A percentile compares a stretch with the other conserved stretches of the same genome.
phyloP scores from a whole-genome alignment of 208 protist genomes.

The Leishmania major region DNA sequence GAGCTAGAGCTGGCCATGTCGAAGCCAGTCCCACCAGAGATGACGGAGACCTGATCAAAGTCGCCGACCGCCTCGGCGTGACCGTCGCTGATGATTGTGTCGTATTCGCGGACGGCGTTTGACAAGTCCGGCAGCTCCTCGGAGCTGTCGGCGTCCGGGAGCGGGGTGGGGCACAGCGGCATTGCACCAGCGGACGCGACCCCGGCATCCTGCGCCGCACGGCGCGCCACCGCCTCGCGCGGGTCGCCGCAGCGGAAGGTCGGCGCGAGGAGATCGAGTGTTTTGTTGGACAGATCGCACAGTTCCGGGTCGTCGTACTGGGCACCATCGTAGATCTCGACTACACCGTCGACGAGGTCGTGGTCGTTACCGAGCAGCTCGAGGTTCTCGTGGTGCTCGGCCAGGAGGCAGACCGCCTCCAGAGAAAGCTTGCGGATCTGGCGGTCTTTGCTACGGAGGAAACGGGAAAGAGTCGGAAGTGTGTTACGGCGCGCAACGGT shows the following conservation, averaged over 20 bases:
- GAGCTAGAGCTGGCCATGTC: constrained; percentile 26
- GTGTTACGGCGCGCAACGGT: constrained; percentile 84
- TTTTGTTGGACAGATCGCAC: constrained; percentile 47
- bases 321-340: constrained; percentile 70
- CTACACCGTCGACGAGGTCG: constrained; percentile 55
- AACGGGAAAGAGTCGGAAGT: constrained; percentile 78
- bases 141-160: constrained; percentile 21
- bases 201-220: constrained; percentile 27
- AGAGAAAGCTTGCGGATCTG: constrained; percentile 76
- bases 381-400: constrained; percentile 87
- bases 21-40: constrained; percentile 26
- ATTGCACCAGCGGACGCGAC: not conserved
- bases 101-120: constrained; percentile 19
- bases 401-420: constrained; percentile 72
- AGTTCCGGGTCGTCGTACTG: constrained; percentile 85
- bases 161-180: not conserved
- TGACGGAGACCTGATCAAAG: constrained; percentile 22
- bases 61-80: constrained; percentile 10
- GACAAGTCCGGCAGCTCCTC: constrained; percentile 20
- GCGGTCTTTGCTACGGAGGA: constrained; percentile 79
- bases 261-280: constrained; percentile 52
- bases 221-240: constrained; percentile 33
- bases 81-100: constrained; percentile 8
- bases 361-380: constrained; percentile 61
- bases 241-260: constrained; percentile 58